phyloP scores from a whole-genome alignment of 768 basidiomycete genomes.

The Cystobasidium onofrii region DNA sequence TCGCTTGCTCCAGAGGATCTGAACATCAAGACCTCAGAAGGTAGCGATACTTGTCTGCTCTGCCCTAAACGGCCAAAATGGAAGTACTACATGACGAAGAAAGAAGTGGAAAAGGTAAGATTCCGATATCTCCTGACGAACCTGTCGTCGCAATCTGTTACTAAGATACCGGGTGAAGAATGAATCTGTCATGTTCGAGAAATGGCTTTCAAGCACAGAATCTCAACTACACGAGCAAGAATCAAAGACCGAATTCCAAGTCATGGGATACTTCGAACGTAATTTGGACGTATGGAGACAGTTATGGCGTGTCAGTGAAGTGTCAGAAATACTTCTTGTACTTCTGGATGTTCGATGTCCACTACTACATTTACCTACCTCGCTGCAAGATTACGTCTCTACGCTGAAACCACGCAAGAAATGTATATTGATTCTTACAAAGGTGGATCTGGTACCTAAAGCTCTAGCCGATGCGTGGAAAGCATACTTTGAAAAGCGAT shows the following conservation, averaged over 20 bases:
- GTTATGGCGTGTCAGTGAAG: conserved; percentile 91
- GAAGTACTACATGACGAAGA: conserved; percentile 29
- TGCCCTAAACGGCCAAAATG: conserved; percentile 28
- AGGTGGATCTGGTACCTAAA: conserved; percentile 74
- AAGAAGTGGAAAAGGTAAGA: conserved; percentile 30
- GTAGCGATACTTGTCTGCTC: neutral
- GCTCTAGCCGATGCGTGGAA: conserved; percentile 60
- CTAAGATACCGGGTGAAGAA: neutral
- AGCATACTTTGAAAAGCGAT: conserved; percentile 46
- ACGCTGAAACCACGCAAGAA: conserved; percentile 44
- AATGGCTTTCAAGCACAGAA: conserved; percentile 18
- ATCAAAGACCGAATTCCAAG: neutral
- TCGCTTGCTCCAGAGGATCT: neutral
- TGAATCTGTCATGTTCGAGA: conserved; percentile 29
- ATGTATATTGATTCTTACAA: conserved; percentile 71
- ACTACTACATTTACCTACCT: conserved; percentile 72
- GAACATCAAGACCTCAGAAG: neutral
- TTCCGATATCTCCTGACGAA: neutral
- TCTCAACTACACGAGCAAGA: neutral
- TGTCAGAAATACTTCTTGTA: conserved; percentile 76
- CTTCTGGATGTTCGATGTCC: conserved; percentile 83
- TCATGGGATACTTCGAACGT: conserved; percentile 29
- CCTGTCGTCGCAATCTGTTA: no score
- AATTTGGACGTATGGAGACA: conserved; percentile 90
- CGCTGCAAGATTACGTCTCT: conserved; percentile 59